Evolutionary conservation across 1,139 yeast species (phyloP).

Genomic region (Waltiozyma sp.): DNA sequence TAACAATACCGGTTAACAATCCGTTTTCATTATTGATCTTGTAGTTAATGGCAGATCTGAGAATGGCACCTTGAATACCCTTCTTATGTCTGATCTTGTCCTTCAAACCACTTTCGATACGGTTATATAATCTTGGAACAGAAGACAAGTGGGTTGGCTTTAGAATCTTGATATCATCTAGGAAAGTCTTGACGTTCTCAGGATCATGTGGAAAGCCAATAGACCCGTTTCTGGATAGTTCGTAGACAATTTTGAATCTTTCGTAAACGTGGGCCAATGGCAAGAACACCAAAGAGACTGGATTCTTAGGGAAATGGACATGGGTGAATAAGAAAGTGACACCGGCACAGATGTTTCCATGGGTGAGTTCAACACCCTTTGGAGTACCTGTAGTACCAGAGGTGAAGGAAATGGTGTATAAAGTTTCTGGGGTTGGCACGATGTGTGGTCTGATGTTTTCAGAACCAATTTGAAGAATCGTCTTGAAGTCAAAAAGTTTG

Average conservation of each 20-base stretch:
- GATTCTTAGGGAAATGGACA: conserved; percentile 16
- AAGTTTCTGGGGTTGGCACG: conserved; percentile 32
- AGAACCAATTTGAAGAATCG: conserved; percentile 28
- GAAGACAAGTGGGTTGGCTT: conserved; percentile 35
- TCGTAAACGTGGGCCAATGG: conserved; percentile 66
- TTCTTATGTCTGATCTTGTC: conserved; percentile 20
- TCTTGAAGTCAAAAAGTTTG: conserved; percentile 13
- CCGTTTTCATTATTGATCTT: conserved; percentile 26
- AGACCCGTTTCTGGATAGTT: conserved; percentile 25
- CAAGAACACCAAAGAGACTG: conserved; percentile 27
- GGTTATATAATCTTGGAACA: conserved; percentile 42
- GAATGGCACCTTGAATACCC: conserved; percentile 16
- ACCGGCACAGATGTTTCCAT: conserved; percentile 33
- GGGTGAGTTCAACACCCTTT: conserved; percentile 42
- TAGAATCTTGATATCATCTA: conserved; percentile 35
- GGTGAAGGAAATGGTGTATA: conserved; percentile 41
- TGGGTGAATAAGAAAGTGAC: conserved; percentile 19
- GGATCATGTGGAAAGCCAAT: conserved; percentile 36
- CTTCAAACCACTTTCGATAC: conserved; percentile 38
- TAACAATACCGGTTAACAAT: conserved; percentile 27
- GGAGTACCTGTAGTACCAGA: conserved; percentile 50
- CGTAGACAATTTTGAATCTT: conserved; percentile 23
- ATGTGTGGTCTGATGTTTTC: conserved; percentile 25
- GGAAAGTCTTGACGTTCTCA: conserved; percentile 31
- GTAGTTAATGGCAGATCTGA: conserved; percentile 17